Evolutionary conservation across 1,284 basidiomycete species (phyloP).

Genomic region (Leccinum subrobustum): DNA sequence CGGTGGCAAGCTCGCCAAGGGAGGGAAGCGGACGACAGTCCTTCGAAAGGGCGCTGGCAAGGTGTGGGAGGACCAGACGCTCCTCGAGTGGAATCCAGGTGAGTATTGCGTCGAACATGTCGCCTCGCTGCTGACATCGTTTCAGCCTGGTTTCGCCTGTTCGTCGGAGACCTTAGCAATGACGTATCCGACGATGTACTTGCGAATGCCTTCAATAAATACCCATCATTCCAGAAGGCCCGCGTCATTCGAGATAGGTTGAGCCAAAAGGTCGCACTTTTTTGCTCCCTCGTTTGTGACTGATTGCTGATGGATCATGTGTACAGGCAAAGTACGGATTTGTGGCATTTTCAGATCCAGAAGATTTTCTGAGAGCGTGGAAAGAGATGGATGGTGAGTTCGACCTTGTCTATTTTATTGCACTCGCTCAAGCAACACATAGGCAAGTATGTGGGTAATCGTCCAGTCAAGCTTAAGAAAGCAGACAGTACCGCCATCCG

Average conservation of each 20-base stretch:
- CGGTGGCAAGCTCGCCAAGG: constrained; percentile 82
- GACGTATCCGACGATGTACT: constrained; percentile 96
- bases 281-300: not conserved
- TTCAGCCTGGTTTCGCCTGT: constrained; percentile 94
- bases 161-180: constrained; percentile 97
- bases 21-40: constrained; percentile 92
- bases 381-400: constrained; percentile 97
- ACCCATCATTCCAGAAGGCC: constrained; percentile 90
- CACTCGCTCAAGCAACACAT: constrained; percentile 6
- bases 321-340: constrained; percentile 93
- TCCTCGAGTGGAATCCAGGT: constrained; percentile 98
- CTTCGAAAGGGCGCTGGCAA: constrained; percentile 93
- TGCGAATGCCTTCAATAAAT: constrained; percentile 90
- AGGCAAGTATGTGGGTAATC: constrained; percentile 97
- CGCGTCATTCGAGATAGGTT: constrained; percentile 92
- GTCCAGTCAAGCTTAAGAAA: constrained; percentile 90
- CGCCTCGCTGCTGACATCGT: not conserved
- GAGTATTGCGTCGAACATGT: constrained; percentile 35
- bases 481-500: constrained; percentile 81
- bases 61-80: constrained; percentile 96
- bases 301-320: constrained; percentile 4
- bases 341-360: constrained; percentile 96
- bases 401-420: constrained; percentile 1
- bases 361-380: constrained; percentile 98
- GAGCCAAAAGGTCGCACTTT: constrained; percentile 72